Conservation (phyloP, 345 rosid species). For the Pistacia atlantica region DNA sequence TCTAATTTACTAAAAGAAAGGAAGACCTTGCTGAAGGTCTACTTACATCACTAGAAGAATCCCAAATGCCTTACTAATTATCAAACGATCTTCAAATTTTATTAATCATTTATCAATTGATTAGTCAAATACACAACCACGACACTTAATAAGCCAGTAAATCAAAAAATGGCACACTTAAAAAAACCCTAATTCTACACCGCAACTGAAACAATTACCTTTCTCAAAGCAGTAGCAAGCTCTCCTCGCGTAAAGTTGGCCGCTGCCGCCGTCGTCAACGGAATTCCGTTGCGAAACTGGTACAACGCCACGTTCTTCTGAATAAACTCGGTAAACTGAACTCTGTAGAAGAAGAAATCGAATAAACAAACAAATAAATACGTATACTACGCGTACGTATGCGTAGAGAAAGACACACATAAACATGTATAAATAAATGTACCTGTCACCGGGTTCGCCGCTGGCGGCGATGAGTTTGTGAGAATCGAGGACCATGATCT, state of each 20-base stretch:
- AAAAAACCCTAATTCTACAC: background rate
- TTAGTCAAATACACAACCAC: background rate
- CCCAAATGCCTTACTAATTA: background rate
- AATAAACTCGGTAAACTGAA: constrained; percentile 94
- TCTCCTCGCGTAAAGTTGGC: constrained; percentile 94
- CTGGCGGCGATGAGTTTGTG: constrained; percentile 97
- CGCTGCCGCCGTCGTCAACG: constrained; percentile 87
- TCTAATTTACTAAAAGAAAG: background rate
- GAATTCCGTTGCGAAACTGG: constrained; percentile 91
- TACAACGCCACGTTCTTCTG: constrained; percentile 96
- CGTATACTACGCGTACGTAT: background rate
- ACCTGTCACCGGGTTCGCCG: constrained; percentile 98
- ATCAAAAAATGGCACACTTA: background rate
- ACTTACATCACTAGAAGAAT: background rate
- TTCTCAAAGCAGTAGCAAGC: constrained; percentile 93
- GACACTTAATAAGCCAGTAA: background rate
- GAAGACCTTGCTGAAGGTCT: background rate
- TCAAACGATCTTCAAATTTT: background rate
- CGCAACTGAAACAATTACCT: constrained; percentile 45
- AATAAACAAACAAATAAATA: background rate
- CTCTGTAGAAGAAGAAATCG: constrained; percentile 40
- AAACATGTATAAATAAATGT: background rate
- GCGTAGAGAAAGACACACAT: background rate
- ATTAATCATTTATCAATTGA: background rate
- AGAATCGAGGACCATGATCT: constrained; percentile 93